A percentile compares a stretch with the other conserved stretches of the same genome.
Conservation (phyloP, 1,139 yeast genomes). For the Lodderomyces theae region DNA sequence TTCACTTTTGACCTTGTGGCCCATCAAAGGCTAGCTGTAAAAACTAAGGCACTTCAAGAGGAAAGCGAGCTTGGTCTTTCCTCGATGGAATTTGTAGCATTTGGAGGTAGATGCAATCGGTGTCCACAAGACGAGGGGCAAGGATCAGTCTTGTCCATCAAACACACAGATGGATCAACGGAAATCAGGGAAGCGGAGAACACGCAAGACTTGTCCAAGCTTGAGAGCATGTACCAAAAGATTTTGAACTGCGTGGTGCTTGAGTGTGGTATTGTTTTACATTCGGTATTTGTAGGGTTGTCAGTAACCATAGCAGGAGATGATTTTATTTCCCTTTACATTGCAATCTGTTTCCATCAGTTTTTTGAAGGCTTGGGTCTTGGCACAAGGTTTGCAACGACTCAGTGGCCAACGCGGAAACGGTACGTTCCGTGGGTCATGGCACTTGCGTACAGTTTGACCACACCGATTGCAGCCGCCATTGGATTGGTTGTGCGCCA, state of each 20-base stretch:
- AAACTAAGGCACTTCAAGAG: constrained; percentile 2
- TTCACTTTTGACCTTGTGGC: constrained; percentile 30
- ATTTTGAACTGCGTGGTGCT: constrained; percentile 28
- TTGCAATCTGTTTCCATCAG: constrained; percentile 41
- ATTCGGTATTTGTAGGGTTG: constrained; percentile 39
- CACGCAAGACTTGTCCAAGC: constrained; percentile 15
- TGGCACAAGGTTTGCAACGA: constrained; percentile 39
- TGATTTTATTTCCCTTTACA: constrained; percentile 33
- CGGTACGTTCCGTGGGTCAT: constrained; percentile 34
- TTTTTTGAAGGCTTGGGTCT: constrained; percentile 42
- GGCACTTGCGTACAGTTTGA: constrained; percentile 28
- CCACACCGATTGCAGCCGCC: constrained; percentile 37
- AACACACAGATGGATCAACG: constrained; percentile 20
- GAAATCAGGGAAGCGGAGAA: constrained; percentile 28
- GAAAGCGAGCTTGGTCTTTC: constrained; percentile 9
- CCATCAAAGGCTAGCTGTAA: constrained; percentile 20
- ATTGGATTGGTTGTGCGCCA: constrained; percentile 36
- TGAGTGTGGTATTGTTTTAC: constrained; percentile 41
- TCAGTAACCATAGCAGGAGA: constrained; percentile 38
- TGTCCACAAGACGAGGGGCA: neutral
- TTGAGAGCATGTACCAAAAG: constrained; percentile 12
- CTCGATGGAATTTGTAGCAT: neutral
- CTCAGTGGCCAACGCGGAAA: constrained; percentile 32
- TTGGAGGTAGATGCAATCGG: neutral
- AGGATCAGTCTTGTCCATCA: constrained; percentile 3